A percentile compares a stretch with the other conserved stretches of the same genome.
phyloP scores from a whole-genome alignment of 441 rosid genomes.

The Brassica balearica region DNA sequence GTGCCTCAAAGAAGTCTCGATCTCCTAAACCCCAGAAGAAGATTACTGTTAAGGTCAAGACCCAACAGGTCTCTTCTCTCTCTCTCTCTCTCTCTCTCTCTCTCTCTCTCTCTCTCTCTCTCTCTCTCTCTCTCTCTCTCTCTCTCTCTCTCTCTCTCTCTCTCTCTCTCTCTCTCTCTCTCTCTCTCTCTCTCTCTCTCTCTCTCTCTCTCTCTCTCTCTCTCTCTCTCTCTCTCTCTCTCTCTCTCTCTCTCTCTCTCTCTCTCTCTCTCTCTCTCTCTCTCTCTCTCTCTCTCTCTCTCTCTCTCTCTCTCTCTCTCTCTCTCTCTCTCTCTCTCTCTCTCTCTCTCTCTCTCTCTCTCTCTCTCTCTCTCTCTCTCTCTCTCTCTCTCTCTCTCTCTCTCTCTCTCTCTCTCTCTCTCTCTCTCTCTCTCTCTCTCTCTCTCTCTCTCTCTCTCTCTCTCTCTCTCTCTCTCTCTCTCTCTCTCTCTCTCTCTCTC shows the following conservation, averaged over 20 bases:
- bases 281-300: not conserved
- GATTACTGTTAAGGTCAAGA: constrained; percentile 31
- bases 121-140: not conserved
- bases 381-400: not conserved
- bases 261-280: not conserved
- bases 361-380: not conserved
- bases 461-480: not conserved
- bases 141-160: not conserved
- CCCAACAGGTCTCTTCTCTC: constrained; percentile 37
- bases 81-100: not conserved
- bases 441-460: not conserved
- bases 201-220: not conserved
- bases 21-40: constrained; percentile 27
- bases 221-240: not conserved
- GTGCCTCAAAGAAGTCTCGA: constrained; percentile 34
- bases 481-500: not conserved
- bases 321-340: not conserved
- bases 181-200: not conserved
- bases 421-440: not conserved
- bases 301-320: not conserved
- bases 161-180: not conserved
- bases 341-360: not conserved
- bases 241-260: not conserved
- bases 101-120: not conserved
- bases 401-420: not conserved